These are phyloP conservation scores for Torrubiellomyces zombiae DNA, from an alignment of 2,329 filamentous ascomycete species.

Conservation along the genomic window DNA sequence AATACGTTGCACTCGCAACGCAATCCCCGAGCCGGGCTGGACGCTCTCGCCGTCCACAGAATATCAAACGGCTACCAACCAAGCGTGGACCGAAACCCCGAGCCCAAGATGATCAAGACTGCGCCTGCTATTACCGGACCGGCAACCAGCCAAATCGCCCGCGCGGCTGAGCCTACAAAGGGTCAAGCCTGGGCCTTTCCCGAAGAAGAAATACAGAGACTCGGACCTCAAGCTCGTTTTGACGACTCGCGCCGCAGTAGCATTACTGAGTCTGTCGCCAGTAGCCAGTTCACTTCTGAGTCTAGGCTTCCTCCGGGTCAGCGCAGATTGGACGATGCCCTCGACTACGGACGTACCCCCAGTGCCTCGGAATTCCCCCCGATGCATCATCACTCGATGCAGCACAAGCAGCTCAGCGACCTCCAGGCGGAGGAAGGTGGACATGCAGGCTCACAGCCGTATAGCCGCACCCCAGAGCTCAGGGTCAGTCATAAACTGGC, in stretches of 20 bases:
- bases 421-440: conserved; percentile 43
- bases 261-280: conserved; percentile 60
- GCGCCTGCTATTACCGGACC: conserved; percentile 64
- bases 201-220: conserved; percentile 46
- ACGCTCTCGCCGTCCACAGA: conserved; percentile 36
- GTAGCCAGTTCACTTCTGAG: conserved; percentile 63
- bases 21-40: conserved; percentile 36
- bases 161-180: conserved; percentile 62
- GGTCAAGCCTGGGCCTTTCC: conserved; percentile 76
- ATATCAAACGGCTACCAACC: conserved; percentile 51
- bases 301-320: conserved; percentile 57
- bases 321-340: conserved; percentile 50
- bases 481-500: conserved; percentile 74
- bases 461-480: conserved; percentile 68
- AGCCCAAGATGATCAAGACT: conserved; percentile 40
- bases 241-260: conserved; percentile 58
- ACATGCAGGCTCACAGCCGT: conserved; percentile 47
- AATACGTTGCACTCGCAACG: conserved; percentile 52
- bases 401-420: conserved; percentile 55
- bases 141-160: conserved; percentile 47
- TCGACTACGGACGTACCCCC: conserved; percentile 32
- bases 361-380: conserved; percentile 35
- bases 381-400: conserved; percentile 58
- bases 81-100: conserved; percentile 39
- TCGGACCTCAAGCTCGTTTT: conserved; percentile 25